Evolutionary conservation across 176 grass and related monocot genomes (phyloP).

Genomic region (Musa troglodytarum): DNA sequence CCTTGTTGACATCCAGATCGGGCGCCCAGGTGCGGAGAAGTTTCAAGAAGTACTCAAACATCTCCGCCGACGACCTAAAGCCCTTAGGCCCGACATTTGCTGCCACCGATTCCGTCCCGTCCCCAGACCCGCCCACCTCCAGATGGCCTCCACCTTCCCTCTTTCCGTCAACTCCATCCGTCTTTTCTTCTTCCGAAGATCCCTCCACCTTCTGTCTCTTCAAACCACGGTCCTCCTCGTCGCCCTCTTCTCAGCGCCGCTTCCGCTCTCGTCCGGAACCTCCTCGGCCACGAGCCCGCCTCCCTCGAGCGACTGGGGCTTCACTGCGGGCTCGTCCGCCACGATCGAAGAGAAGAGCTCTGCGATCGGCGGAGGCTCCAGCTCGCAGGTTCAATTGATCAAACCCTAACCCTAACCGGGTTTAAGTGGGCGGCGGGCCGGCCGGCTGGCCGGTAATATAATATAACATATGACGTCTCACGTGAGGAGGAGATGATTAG

Average conservation of each 20-base stretch:
- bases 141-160: conserved; percentile 8
- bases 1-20: conserved; percentile 67
- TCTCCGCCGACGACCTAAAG: conserved; percentile 52
- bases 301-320: background rate
- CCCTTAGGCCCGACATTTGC: conserved; percentile 73
- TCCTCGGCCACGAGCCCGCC: background rate
- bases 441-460: too few relatives aligned
- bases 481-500: too few relatives aligned
- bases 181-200: conserved; percentile 19
- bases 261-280: conserved; percentile 17
- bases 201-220: conserved; percentile 27
- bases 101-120: conserved; percentile 15
- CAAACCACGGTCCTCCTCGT: conserved; percentile 16
- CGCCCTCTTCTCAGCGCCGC: conserved; percentile 15
- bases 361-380: too few relatives aligned
- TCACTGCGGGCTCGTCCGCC: conserved; percentile 6
- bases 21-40: conserved; percentile 60
- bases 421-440: too few relatives aligned
- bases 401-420: too few relatives aligned
- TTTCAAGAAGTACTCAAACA: conserved; percentile 75
- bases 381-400: too few relatives aligned
- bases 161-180: background rate
- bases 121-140: background rate
- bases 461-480: too few relatives aligned
- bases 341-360: background rate